phyloP scores from a whole-genome alignment of 148 eudicot species.

The Fallopia convolvulus region DNA sequence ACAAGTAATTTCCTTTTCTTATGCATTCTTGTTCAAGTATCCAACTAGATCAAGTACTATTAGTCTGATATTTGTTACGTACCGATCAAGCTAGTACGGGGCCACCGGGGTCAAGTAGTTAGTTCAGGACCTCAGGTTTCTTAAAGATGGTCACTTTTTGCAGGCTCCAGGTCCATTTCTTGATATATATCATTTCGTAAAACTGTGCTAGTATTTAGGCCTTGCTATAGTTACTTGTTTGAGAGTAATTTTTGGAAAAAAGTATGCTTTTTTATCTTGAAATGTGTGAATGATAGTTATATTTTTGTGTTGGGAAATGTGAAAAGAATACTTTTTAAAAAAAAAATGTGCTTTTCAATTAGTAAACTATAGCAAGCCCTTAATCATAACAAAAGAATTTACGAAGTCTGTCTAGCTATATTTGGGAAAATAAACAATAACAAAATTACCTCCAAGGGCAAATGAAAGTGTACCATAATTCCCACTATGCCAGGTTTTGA shows the following conservation, averaged over 20 bases:
- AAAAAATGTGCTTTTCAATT: too few relatives aligned
- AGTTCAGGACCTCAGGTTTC: neutral
- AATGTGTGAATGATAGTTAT: too few relatives aligned
- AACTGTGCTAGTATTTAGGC: neutral
- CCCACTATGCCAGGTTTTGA: neutral
- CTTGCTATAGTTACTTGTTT: too few relatives aligned
- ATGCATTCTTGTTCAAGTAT: conserved; percentile 5
- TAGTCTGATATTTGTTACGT: neutral
- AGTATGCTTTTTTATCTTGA: too few relatives aligned
- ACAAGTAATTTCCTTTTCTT: conserved; percentile 37
- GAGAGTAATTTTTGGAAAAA: too few relatives aligned
- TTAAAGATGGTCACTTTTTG: neutral
- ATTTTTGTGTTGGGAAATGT: too few relatives aligned
- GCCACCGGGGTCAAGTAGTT: neutral
- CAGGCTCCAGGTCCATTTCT: neutral
- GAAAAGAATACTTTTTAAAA: too few relatives aligned
- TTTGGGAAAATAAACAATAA: neutral
- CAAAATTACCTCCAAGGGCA: neutral
- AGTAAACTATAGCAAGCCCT: too few relatives aligned
- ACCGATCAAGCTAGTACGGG: neutral
- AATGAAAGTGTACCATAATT: neutral
- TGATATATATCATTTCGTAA: neutral
- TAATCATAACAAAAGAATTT: neutral
- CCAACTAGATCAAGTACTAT: neutral
- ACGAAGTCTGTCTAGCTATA: neutral